phyloP scores from a whole-genome alignment of 164 flowering plant species.

The Magnolia changhungtana region DNA sequence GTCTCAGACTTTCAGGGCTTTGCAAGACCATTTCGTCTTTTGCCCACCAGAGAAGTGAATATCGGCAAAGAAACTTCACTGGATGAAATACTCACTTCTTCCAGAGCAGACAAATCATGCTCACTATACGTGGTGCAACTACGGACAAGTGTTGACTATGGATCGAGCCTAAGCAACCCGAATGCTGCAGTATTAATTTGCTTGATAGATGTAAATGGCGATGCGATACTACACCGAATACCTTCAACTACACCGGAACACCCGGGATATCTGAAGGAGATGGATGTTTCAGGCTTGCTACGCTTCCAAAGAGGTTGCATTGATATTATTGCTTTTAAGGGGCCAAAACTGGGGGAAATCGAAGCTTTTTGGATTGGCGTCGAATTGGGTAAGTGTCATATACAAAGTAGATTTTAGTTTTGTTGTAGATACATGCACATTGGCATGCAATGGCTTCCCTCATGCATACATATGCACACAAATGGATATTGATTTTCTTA shows the following conservation, averaged over 20 bases:
- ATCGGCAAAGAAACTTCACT: conserved; percentile 25
- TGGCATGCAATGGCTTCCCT: too few relatives aligned
- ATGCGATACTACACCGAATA: conserved; percentile 68
- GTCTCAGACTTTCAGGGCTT: conserved; percentile 67
- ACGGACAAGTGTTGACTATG: conserved; percentile 57
- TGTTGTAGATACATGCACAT: background rate
- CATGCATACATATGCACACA: background rate
- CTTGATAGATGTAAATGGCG: conserved; percentile 67
- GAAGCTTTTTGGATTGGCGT: conserved; percentile 75
- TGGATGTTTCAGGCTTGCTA: conserved; percentile 20
- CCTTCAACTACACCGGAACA: conserved; percentile 29
- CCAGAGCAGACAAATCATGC: conserved; percentile 24
- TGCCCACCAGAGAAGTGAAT: conserved; percentile 53
- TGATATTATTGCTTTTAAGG: conserved; percentile 63
- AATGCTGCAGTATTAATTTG: conserved; percentile 69
- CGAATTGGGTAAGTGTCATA: conserved; percentile 62
- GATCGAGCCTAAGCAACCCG: conserved; percentile 53
- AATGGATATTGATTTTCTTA: background rate
- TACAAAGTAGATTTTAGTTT: background rate
- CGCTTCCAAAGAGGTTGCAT: conserved; percentile 68
- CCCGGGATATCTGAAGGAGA: conserved; percentile 17
- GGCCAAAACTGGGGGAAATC: conserved; percentile 57
- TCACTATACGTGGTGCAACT: conserved; percentile 46
- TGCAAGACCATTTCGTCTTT: conserved; percentile 62
- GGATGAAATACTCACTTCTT: conserved; percentile 22